Base-by-base conservation (phyloP, 2,329 filamentous ascomycete species). In the Neophaeococcomyces mojaviensis region DNA sequence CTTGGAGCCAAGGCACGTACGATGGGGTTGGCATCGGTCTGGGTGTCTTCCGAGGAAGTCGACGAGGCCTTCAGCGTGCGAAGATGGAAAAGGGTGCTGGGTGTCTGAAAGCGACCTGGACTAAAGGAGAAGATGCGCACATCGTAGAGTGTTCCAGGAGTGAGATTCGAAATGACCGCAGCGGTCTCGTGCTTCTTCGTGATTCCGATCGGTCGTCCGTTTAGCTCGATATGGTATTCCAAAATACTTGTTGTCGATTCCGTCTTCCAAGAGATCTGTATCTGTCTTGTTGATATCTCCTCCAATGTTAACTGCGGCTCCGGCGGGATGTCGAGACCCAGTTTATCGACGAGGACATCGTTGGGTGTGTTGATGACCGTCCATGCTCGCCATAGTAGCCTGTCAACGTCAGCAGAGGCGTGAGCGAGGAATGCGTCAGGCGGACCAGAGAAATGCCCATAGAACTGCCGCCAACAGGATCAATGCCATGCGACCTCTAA, bases 241-340 rank as follows among this genome's bases (percentile, higher is more conserved):
- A 88, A 77, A 44, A 94, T 85, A 2, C 85, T 77, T 51, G 75
- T 73, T 35, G 77, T 72, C 53, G 73, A 71, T 52, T 86, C 83
- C 49, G 82, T 78, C 51, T 88, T 87, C 92, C 92, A 98, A 64
- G 89, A 88, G 35, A 98, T 74, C 24, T 89, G 86, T 26, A 94
- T 86, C 47, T 88, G 86, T 63, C 94, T 86, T 22, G 86, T 77
- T 56, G 84, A 86, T 58, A 98, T 92, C 52, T 86, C 88, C 46
- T 90, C 88, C 28, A 98, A 79, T 43, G 88, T 94, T 33, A 97
- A 85, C 61, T 89, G 82, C 43, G 92, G 92, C 19, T 87, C 77
- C 52, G 88, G 83, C 50, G 92, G 92, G 42, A 98, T 90, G 61
- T 98, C 92, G 62, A 97, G 82, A 49, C 90, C 89, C 39, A 98